Evolutionary conservation across 2,329 filamentous ascomycete species (phyloP).

Genomic region (Alternaria viburni): DNA sequence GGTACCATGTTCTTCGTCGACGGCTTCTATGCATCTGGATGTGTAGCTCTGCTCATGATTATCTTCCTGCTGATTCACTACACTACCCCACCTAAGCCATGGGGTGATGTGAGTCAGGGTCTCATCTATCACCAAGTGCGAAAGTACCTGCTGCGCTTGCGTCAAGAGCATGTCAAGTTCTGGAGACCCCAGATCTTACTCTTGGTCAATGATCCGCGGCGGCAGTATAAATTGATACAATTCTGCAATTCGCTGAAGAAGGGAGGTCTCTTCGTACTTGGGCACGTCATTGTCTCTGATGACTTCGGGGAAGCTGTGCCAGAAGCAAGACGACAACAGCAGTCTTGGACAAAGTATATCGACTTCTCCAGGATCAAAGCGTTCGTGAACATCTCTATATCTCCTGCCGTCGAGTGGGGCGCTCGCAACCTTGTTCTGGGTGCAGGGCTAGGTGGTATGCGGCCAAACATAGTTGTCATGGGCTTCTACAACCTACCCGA

Average conservation of each 20-base stretch:
- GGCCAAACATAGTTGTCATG: conserved; percentile 84
- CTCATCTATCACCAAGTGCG: conserved; percentile 88
- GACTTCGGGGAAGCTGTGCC: conserved; percentile 80
- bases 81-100: conserved; percentile 81
- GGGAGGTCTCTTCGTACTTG: conserved; percentile 81
- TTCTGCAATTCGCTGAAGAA: conserved; percentile 94
- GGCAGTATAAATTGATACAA: conserved; percentile 81
- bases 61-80: conserved; percentile 87
- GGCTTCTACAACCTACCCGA: conserved; percentile 83
- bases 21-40: conserved; percentile 76
- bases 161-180: conserved; percentile 90
- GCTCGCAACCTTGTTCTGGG: conserved; percentile 81
- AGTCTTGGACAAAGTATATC: conserved; percentile 84
- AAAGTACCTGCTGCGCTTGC: conserved; percentile 83
- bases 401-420: conserved; percentile 83
- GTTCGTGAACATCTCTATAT: conserved; percentile 85
- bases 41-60: conserved; percentile 74
- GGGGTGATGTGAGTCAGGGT: conserved; percentile 90
- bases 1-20: conserved; percentile 91
- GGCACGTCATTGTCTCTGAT: conserved; percentile 84
- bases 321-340: conserved; percentile 81
- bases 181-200: conserved; percentile 89
- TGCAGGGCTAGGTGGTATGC: conserved; percentile 84
- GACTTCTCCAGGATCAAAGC: conserved; percentile 87
- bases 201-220: conserved; percentile 81